Base-by-base conservation (phyloP, 2,329 filamentous ascomycete species). In the Daldinia sp. region DNA sequence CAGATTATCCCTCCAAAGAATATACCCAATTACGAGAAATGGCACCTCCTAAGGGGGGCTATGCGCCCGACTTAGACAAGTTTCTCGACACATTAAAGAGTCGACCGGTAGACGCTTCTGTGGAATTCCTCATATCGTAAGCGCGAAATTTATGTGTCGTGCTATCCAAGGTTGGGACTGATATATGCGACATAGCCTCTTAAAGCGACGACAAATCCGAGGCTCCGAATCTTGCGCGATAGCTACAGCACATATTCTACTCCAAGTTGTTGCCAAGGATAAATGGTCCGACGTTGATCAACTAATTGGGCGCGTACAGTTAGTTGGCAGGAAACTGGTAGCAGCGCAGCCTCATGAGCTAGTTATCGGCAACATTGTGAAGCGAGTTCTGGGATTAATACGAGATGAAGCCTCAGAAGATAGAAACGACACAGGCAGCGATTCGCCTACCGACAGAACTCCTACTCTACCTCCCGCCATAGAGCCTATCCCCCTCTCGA, bases 321-420 rank as follows among this genome's bases (percentile, higher is more conserved):
- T 90, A 67, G 90, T 95, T 26, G 96, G 96, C 63, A 87, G 89
- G 74, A 88, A 90, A 62, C 85, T 99, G 48, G 90, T 92, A 39
- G 88, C 91, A 62, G 94, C 96, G 6, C 93, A 97, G 75, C 95
- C 95, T 15, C 89, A 92, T 68, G 96, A 98, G 82, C 90, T 97
- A 74, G 93, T 94, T 4, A 93, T 98, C 50, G 95, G 94, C 59
- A 99, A 99, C 77, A 94, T 99, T 73, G 93, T 98, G 53, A 90
- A 94, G 68, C 90, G 96, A 69, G 92, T 98, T 2, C 84, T 99
- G 41, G 93, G 94, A 48, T 86, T 99, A 71, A 96, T 99, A 72
- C 90, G 96, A 58, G 94, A 98, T 77, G 94, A 98, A 76, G 92
- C 93, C 42, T 91, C 93, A 74, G 93, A 97, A 75, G 91, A 93